Base-by-base conservation (phyloP, 495 filamentous ascomycete genomes). In the Parachaetomium inaequale region DNA sequence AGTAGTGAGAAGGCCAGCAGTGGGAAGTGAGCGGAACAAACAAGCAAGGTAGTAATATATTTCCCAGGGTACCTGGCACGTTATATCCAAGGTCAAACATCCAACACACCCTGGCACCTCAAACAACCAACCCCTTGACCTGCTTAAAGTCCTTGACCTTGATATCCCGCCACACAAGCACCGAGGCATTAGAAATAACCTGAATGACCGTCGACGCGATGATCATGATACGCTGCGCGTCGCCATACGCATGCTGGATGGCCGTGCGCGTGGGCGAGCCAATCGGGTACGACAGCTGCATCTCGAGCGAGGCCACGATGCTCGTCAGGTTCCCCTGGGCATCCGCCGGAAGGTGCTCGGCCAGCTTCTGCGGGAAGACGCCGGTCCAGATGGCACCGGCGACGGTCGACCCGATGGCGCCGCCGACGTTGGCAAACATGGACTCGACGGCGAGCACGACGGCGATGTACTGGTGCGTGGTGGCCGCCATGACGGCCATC, bases 331-430 rank as follows among this genome's bases (percentile, higher is more conserved):
- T 68, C 7, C 66, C 75, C 21, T 65, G 76, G 28, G 73, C 75
- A 57, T 84, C 83, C 0, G 74, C 72, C 0, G 89, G 89, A 0
- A 93, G 79, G 61, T 84, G 77, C 34, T 76, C 50, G 31, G 64
- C 56, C 12, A 93, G 77, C 10, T 75, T 75, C 0, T 62, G 50
- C 12, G 80, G 82, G 68, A 90, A 84, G 31, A 81, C 78, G 63
- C 81, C 78, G 3, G 81, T 85, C 83, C 87, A 92, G 63, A 93
- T 85, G 45, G 87, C 88, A 0, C 77, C 78, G 7, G 84, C 79
- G 19, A 93, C 74, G 6, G 84, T 76, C 12, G 70, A 66, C 4
- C 90, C 89, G 59, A 90, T 81, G 5, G 84, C 83, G 42, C 82
- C 87, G 19, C 90, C 89, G 14, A 92, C 76, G 52, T 68, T 79